Base-by-base conservation (phyloP, 306 rosid genomes). In the Potentilla sterilis region DNA sequence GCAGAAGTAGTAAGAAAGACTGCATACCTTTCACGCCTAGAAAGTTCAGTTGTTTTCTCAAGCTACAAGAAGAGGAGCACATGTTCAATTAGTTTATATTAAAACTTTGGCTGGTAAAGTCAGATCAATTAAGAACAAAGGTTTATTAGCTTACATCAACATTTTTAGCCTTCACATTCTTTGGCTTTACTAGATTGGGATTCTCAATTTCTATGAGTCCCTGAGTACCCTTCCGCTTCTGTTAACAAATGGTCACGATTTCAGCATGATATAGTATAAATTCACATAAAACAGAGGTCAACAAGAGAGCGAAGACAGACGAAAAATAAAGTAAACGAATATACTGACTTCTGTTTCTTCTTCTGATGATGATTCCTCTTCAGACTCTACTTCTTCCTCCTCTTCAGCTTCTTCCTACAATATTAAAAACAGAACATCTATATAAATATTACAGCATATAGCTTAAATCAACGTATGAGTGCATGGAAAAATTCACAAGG, bases 1-100 rank as follows among this genome's bases (percentile, higher is more conserved):
- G 55, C 73, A 55, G 47, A 37, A 67, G 21, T 62, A n/a, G 57
- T n/a, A 34, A 63, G 28, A 15, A 76, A 51, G 52, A 34, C 11
- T 19, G 69, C 18, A 42, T 70, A 94, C 97, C 98, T 94, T 88
- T 94, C 98, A 81, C 98, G 97, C 92, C 98, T 92, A 70, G 97
- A 94, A 83, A 94, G 97, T 82, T 94, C 98, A 74, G 88, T 85
- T 21, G 97, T 94, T 87, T 92, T 92, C 13, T 76, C 90, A 61
- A 87, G 82, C 98, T 92, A 85, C 75, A 72, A 63, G 41, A 74
- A 63, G 65, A 44, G 48, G 40, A 86, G 69, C 48, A 78, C 13
- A 65, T 19, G 35, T 34, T 7, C 22, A 72, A 44, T 62, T 62
- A 62, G 67, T 34, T 15, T 37, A 18, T 32, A 43, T 62, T 7